Base-by-base conservation (phyloP, 2,329 filamentous ascomycete species). In the Fusarium annulatum region DNA sequence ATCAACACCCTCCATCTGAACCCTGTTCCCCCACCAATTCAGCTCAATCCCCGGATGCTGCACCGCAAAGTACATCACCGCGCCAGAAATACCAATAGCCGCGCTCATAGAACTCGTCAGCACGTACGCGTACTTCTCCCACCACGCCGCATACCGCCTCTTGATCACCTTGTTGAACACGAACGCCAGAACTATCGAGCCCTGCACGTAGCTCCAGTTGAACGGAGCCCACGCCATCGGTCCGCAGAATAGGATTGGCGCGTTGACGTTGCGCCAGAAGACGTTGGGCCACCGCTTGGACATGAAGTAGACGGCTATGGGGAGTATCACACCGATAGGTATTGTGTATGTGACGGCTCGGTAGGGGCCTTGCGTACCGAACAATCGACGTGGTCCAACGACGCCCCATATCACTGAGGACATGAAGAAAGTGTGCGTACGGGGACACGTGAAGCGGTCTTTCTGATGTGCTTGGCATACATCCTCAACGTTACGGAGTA, bases 351-450 rank as follows among this genome's bases (percentile, higher is more conserved):
- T 73, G 39, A 77, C 23, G 2, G 65, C 42, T 2, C 61, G 68
- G 52, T 78, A 80, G 3, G 73, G 72, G 0, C 61, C 74, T 36
- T 69, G 55, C 2, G 42, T 51, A 1, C 72, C 77, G 19, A 93
- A 93, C 75, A 93, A 88, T 41, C 91, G 87, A 8, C 84, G 81
- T 1, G 92, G 91, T 0, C 92, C 91, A 62, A 94, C 90, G 51
- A 89, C 85, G 46, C 91, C 91, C 91, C 90, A 92, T 72, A 92
- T 87, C 41, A 92, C 83, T 2, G 90, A 91, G 2, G 88, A 87
- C 12, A 89, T 91, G 82, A 91, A 93, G 80, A 86, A 86, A 41
- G 84, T 82, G 64, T 84, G 84, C 14, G 85, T 86, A 39, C 80
- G 80, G 18, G 86, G 84, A 62, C 85, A 88, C 7, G 82, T 86